These are phyloP conservation scores for Plenodomus tracheiphilus DNA, from an alignment of 2,329 filamentous ascomycete genomes.

Conservation along the genomic window DNA sequence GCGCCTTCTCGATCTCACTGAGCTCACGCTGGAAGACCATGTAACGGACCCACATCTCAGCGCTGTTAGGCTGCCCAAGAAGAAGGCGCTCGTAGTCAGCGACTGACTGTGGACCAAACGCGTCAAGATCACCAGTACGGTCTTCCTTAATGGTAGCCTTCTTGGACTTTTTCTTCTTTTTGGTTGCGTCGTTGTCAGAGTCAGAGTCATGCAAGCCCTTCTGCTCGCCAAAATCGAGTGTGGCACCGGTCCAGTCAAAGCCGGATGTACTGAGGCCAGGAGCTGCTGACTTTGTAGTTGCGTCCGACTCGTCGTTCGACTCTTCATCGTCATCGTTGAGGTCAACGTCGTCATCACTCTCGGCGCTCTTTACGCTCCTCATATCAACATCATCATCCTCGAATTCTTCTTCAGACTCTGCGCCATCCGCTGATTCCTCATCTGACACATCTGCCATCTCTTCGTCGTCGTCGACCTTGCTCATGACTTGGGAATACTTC, in stretches of 20 bases:
- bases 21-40: constrained; percentile 98
- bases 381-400: constrained; percentile 49
- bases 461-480: constrained; percentile 50
- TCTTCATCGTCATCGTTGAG: constrained; percentile 37
- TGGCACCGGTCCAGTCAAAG: constrained; percentile 84
- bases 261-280: constrained; percentile 71
- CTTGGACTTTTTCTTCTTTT: constrained; percentile 65
- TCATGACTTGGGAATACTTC: constrained; percentile 87
- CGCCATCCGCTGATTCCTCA: constrained; percentile 18
- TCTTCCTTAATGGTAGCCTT: constrained; percentile 82
- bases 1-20: constrained; percentile 83
- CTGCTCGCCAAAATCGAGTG: constrained; percentile 56
- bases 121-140: constrained; percentile 87
- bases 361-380: constrained; percentile 47
- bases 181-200: constrained; percentile 53
- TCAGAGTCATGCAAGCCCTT: constrained; percentile 58
- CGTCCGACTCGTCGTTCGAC: constrained; percentile 36
- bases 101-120: constrained; percentile 82
- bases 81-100: constrained; percentile 94
- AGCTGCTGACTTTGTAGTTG: constrained; percentile 29
- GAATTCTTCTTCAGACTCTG: constrained; percentile 49
- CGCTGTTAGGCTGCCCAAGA: constrained; percentile 90
- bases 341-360: constrained; percentile 40
- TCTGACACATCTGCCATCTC: constrained; percentile 45
- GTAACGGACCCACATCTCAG: constrained; percentile 90